Base-by-base conservation (phyloP, 1,139 yeast species). In the Lodderomyces parapsilosis region DNA sequence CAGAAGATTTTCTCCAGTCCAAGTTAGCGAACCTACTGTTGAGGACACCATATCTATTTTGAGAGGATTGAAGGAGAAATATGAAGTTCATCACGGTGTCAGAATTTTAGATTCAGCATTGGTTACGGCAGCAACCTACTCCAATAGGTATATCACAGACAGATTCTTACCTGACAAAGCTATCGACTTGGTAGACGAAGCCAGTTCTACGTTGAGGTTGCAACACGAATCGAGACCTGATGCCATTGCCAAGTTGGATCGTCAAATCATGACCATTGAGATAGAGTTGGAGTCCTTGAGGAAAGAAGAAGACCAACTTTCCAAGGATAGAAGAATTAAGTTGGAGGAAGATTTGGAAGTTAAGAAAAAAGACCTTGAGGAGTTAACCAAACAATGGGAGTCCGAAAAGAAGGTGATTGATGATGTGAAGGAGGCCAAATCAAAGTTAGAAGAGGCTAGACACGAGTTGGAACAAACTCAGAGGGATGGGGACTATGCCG, bases 81-180 rank as follows among this genome's bases (percentile, higher is more conserved):
- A 93, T 59, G 99, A 93, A 59, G 96, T 93, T 3, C 99, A 93
- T 59, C 99, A 93, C 59, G 99, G 99, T 64, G 99, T 93, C n/a
- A 78, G 97, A 51, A 89, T 93, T 45, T 79, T 94, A 5, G 99
- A 93, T 60, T 78, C 91, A 35, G 97, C 99, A 0, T 73, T 93
- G 45, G 98, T 93, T 1, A 86, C 96, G 0, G 96, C 98, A 9
- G 96, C 97, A 0, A 82, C 87, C 4, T 81, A 91, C 57, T 84
- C 96, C 25, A 88, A 89, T 57, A 76, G 99, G 50, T 93, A 93
- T 61, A 88, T 93, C 43, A 87, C 96, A 6, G 98, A 93, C 61
- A 68, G 98, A 44, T 89, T 82, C 56, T 71, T 93, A 38, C 99
- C 99, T 0, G 99, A 93, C 61, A 93, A 93, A 66, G 97, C 97